Evolutionary conservation across 1,284 basidiomycete genomes (phyloP).

Genomic region (Leccinum subrobustum): DNA sequence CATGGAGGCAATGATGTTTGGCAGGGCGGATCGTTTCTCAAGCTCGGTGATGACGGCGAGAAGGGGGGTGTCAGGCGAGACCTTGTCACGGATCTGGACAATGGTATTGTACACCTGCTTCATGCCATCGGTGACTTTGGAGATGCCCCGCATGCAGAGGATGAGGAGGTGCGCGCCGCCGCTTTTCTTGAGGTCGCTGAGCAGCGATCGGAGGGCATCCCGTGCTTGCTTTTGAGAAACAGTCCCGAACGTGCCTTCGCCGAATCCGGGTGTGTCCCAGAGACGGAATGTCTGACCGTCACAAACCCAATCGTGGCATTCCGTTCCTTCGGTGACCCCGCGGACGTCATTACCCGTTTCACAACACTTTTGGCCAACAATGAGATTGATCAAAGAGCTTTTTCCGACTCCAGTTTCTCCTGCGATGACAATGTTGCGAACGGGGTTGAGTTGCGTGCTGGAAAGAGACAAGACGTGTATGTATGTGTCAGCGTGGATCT

Average conservation of each 20-base stretch:
- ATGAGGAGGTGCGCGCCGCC: slow-evolving; percentile 32
- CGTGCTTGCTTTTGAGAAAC: slow-evolving; percentile 27
- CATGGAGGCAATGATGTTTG: slow-evolving; percentile 29
- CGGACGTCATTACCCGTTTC: slow-evolving; percentile 30
- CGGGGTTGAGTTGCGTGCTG: slow-evolving; percentile 16
- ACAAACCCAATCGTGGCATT: slow-evolving; percentile 24
- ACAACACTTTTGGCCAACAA: slow-evolving; percentile 22
- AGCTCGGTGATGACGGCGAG: slow-evolving; percentile 35
- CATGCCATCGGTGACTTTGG: slow-evolving; percentile 30
- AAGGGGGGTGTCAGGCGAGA: slow-evolving; percentile 23
- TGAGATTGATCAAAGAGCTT: slow-evolving; percentile 34
- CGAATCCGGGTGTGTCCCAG: slow-evolving; percentile 34
- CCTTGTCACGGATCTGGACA: slow-evolving; percentile 22
- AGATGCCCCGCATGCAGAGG: slow-evolving; percentile 32
- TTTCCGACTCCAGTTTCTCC: slow-evolving; percentile 35
- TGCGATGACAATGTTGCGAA: slow-evolving; percentile 31
- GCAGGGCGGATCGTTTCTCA: slow-evolving; percentile 27
- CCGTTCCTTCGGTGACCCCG: slow-evolving; percentile 29
- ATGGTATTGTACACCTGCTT: slow-evolving; percentile 31
- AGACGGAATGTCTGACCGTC: slow-evolving; percentile 29
- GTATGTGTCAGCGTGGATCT: slow-evolving; percentile 10
- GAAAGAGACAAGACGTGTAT: not conserved
- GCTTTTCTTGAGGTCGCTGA: slow-evolving; percentile 23
- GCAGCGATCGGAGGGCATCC: slow-evolving; percentile 29
- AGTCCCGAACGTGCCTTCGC: slow-evolving; percentile 31